Evolutionary conservation across 768 basidiomycete genomes (phyloP).

Genomic region (Pilatotrama ljubarskyi): DNA sequence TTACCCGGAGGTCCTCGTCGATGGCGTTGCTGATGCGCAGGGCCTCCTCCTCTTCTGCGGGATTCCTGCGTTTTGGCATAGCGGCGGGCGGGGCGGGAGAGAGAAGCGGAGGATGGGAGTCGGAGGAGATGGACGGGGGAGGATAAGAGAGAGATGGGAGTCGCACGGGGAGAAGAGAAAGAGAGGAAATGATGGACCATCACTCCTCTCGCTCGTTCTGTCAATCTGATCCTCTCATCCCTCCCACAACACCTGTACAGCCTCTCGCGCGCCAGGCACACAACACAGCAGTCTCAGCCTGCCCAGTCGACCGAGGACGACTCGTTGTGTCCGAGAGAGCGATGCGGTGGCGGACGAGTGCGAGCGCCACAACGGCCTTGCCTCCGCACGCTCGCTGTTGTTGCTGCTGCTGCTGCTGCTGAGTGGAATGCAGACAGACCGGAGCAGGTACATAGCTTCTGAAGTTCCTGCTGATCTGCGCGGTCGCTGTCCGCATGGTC

Average conservation of each 20-base stretch:
- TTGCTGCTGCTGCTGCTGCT: too few relatives aligned
- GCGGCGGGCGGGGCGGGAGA: background rate
- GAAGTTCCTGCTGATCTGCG: too few relatives aligned
- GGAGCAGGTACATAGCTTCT: too few relatives aligned
- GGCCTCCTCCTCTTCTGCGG: slow-evolving; percentile 24
- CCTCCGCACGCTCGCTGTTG: background rate
- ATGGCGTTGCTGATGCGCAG: slow-evolving; percentile 25
- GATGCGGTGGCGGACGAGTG: background rate
- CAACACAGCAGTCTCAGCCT: background rate
- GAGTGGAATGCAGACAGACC: too few relatives aligned
- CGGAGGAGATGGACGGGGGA: background rate
- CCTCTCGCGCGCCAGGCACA: background rate
- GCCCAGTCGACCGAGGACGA: background rate
- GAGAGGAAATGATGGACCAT: slow-evolving; percentile 13
- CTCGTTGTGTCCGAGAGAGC: background rate
- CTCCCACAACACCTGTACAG: background rate
- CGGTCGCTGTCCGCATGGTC: too few relatives aligned
- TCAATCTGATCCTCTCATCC: background rate
- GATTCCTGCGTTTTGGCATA: slow-evolving; percentile 15
- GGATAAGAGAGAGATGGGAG: background rate
- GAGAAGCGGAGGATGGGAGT: background rate
- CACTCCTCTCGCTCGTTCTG: too few relatives aligned
- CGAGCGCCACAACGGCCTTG: slow-evolving; percentile 1
- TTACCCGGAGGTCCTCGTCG: slow-evolving; percentile 27
- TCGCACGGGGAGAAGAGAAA: slow-evolving; percentile 9